A percentile compares a stretch with the other conserved stretches of the same genome.
Conservation (phyloP, 2,329 filamentous ascomycete species). For the Salinomyces thailandicus region DNA sequence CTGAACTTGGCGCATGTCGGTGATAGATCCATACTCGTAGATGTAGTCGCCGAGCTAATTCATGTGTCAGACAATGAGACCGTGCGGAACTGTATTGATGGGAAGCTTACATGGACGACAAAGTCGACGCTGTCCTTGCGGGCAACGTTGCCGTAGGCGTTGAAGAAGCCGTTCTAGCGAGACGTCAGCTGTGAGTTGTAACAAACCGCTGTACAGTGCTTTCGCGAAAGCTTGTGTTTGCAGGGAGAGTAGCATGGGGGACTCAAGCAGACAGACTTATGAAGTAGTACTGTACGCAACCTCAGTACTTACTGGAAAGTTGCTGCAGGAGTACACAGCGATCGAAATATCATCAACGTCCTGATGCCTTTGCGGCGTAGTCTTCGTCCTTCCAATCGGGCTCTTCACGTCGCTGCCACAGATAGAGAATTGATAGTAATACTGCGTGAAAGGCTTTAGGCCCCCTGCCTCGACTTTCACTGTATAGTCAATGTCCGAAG, state of each 20-base stretch:
- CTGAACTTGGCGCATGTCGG: constrained; percentile 18
- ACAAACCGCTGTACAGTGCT: too few species aligned
- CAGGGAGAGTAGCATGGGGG: too few species aligned
- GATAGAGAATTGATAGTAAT: constrained; percentile 20
- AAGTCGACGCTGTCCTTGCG: constrained; percentile 31
- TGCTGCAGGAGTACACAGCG: constrained; percentile 20
- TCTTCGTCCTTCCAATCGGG: constrained; percentile 20
- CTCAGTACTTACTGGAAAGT: constrained; percentile 15
- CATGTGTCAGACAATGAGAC: neutral
- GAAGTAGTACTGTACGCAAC: too few species aligned
- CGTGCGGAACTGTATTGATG: too few species aligned
- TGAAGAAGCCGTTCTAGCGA: constrained; percentile 16
- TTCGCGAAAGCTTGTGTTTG: too few species aligned
- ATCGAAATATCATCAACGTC: constrained; percentile 15
- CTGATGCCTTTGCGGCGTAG: constrained; percentile 14
- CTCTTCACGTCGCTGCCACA: constrained; percentile 16
- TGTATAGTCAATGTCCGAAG: constrained; percentile 21
- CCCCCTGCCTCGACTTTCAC: constrained; percentile 19
- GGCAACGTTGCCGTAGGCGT: constrained; percentile 19
- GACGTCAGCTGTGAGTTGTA: too few species aligned
- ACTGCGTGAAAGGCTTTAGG: constrained; percentile 17
- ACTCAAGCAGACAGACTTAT: too few species aligned
- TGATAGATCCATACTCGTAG: constrained; percentile 32
- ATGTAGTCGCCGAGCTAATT: constrained; percentile 33
- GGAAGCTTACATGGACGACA: constrained; percentile 18